These are phyloP conservation scores for Euphorbia tirucalli DNA, from an alignment of 345 rosid genomes.

Conservation along the genomic window DNA sequence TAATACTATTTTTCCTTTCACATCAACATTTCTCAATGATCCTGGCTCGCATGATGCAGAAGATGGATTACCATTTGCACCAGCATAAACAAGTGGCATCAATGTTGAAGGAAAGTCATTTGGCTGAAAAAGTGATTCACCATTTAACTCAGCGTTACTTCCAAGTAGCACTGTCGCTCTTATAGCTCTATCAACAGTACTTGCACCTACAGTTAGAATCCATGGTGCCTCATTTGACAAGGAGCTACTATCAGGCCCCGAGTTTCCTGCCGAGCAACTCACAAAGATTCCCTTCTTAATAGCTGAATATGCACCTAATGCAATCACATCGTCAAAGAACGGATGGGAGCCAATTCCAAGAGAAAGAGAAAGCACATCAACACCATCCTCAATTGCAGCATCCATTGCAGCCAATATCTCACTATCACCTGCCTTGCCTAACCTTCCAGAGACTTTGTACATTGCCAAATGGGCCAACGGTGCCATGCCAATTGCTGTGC, in stretches of 20 bases:
- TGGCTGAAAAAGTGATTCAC: slow-evolving; percentile 17
- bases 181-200: slow-evolving; percentile 32
- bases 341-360: slow-evolving; percentile 31
- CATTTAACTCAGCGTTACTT: slow-evolving; percentile 9
- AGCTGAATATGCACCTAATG: slow-evolving; percentile 37
- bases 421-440: slow-evolving; percentile 38
- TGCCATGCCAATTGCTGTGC: slow-evolving; percentile 40
- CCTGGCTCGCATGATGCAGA: slow-evolving; percentile 6
- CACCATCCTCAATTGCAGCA: slow-evolving; percentile 59
- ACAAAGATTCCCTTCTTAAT: slow-evolving; percentile 33
- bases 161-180: slow-evolving; percentile 35
- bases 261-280: slow-evolving; percentile 39
- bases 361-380: slow-evolving; percentile 56
- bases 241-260: slow-evolving; percentile 26
- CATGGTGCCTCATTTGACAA: slow-evolving; percentile 36
- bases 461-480: slow-evolving; percentile 55
- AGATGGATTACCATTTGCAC: neutral
- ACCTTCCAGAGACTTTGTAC: slow-evolving; percentile 42
- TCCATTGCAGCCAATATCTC: slow-evolving; percentile 64
- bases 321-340: slow-evolving; percentile 28
- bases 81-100: slow-evolving; percentile 15
- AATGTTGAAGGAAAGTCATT: neutral
- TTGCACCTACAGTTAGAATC: slow-evolving; percentile 42
- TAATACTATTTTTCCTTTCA: slow-evolving; percentile 11
- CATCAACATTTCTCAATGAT: slow-evolving; percentile 4